These are phyloP conservation scores for Penicillium atrosanguineum DNA, from an alignment of 495 filamentous ascomycete genomes.

Conservation along the genomic window DNA sequence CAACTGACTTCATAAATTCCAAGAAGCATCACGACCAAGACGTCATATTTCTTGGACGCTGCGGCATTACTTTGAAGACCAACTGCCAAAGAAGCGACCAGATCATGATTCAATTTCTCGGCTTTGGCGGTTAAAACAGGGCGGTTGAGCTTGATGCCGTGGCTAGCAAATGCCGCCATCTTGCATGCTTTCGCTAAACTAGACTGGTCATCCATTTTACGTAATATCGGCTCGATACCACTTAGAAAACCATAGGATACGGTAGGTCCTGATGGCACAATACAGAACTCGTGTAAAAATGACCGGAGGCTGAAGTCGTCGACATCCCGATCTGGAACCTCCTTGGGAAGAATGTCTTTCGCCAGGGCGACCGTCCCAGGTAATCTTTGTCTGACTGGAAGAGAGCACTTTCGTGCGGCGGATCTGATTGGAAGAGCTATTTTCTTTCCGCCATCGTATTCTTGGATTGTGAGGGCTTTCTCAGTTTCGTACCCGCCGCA, in stretches of 20 bases:
- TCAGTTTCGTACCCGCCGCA: not conserved
- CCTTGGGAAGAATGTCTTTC: not conserved
- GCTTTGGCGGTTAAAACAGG: not conserved
- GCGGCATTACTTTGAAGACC: not conserved
- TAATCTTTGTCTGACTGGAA: not conserved
- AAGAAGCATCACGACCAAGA: not conserved
- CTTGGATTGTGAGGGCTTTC: not conserved
- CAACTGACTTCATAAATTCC: not conserved
- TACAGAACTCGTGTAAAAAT: not conserved
- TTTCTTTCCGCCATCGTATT: not conserved
- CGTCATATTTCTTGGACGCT: not conserved
- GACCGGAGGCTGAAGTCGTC: not conserved
- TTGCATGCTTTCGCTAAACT: not conserved
- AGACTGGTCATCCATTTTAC: not conserved
- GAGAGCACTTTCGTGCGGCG: not conserved
- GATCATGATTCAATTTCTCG: conserved; percentile 1
- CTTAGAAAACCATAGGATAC: not conserved
- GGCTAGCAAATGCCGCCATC: not conserved
- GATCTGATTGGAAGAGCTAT: not conserved
- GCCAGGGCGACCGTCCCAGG: not conserved
- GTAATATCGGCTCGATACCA: not conserved
- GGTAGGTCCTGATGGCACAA: not conserved
- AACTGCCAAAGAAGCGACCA: not conserved
- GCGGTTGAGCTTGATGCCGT: not conserved
- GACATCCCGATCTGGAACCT: not conserved